Base-by-base conservation (phyloP, 371 early-diverging fungal species). In the Mucor lusitanicus region DNA sequence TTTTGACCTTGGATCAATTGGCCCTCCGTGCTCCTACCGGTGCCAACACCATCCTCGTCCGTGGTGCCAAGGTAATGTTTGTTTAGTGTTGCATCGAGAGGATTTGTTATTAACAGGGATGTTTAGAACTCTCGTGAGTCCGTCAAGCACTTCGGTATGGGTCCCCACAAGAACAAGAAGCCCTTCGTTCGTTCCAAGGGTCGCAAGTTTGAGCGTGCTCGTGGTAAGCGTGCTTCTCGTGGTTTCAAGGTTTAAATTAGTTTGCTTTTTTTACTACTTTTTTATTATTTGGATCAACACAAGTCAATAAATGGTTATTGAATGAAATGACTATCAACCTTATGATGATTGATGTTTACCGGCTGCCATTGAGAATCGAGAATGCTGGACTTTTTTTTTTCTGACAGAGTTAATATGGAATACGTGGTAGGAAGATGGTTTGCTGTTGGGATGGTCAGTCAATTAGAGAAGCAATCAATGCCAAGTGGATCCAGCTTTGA, bases 131-230 rank as follows among this genome's bases (percentile, higher is more conserved):
- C 94, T 76, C 94, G 98, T 73, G 96, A 97, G 87, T 94, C 96
- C 78, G 92, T 93, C 83, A 95, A 93, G 91, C 97, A 97, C 90
- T 86, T 84, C 62, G 79, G 79, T 66, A 72, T 79, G 72, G 85
- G 81, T 60, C 94, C 95, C 76, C 86, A 88, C 72, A 88, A 88
- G 85, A 75, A 85, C 70, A 76, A 72, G 73, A 83, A 81, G 90
- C 98, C 97, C 74, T 96, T 92, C 82, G 92, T 96, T 96, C 93
- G 95, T 78, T 92, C 94, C 86, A 97, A 98, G 95, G 99, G 99
- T 69, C 94, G 99, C 89, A 99, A 99, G 94, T 97, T 97, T 87
- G 98, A 98, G 87, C 86, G 88, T 66, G 98, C 98, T 79, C 97
- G 99, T 95, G 98, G 98, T 91, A 94, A 97, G 84, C 93, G 99